Percentiles rank a stretch among this genome's conserved stretches.
phyloP scores from a whole-genome alignment of 768 basidiomycete species.

The Suillus brevipes region DNA sequence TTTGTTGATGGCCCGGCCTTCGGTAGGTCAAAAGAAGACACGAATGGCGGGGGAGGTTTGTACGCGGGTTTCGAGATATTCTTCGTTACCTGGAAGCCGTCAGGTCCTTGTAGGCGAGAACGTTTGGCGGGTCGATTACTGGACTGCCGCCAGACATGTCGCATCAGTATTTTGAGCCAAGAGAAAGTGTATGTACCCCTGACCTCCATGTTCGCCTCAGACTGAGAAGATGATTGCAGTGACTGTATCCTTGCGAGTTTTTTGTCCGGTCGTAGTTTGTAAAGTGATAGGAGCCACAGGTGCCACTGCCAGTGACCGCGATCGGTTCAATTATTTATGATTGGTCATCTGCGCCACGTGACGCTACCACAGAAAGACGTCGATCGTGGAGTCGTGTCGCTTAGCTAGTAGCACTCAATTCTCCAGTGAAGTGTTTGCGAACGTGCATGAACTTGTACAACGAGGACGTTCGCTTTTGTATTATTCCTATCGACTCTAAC shows the following conservation, averaged over 20 bases:
- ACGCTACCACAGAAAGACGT: too few relatives aligned
- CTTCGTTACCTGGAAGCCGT: constrained; percentile 29
- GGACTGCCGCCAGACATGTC: background rate
- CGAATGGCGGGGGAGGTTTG: constrained; percentile 24
- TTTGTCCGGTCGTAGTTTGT: background rate
- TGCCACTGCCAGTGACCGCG: too few relatives aligned
- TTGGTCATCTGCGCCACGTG: background rate
- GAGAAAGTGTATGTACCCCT: background rate
- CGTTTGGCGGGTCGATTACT: constrained; percentile 10
- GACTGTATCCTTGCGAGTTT: background rate
- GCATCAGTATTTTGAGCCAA: background rate
- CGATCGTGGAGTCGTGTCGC: too few relatives aligned
- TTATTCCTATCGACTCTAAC: background rate
- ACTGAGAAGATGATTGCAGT: background rate
- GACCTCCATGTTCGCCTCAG: constrained; percentile 10
- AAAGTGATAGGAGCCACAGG: background rate
- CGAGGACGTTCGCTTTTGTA: background rate
- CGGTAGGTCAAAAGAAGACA: constrained; percentile 27
- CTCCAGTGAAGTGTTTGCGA: background rate
- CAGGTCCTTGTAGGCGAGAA: constrained; percentile 22
- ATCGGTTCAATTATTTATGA: background rate
- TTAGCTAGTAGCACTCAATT: too few relatives aligned
- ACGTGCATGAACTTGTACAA: background rate
- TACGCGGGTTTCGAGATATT: constrained; percentile 20
- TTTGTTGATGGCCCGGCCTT: background rate